Conservation (phyloP, 2,329 filamentous ascomycete species). For the Penicillium sp. region DNA sequence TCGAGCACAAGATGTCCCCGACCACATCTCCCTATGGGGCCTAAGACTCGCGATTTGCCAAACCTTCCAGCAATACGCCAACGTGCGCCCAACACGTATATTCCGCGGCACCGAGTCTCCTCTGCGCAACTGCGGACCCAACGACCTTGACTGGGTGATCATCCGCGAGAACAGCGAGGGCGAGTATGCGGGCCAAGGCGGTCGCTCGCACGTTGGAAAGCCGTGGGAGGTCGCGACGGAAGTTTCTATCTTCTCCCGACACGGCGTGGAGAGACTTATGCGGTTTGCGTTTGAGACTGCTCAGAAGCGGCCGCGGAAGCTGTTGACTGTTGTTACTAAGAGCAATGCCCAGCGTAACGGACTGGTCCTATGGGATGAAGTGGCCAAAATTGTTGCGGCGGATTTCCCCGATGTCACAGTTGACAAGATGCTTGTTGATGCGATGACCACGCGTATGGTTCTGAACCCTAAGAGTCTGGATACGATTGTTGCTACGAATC, state of each 20-base stretch:
- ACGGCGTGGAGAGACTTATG: slow-evolving; percentile 57
- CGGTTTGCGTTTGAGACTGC: slow-evolving; percentile 63
- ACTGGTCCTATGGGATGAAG: slow-evolving; percentile 66
- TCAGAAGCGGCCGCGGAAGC: slow-evolving; percentile 53
- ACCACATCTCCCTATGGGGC: slow-evolving; percentile 65
- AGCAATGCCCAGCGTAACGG: slow-evolving; percentile 64
- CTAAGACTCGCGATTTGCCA: slow-evolving; percentile 65
- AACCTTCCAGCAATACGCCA: slow-evolving; percentile 65
- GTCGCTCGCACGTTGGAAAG: slow-evolving; percentile 56
- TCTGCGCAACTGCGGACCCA: slow-evolving; percentile 51
- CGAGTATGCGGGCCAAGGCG: slow-evolving; percentile 63
- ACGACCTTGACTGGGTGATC: slow-evolving; percentile 64
- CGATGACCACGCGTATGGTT: slow-evolving; percentile 64
- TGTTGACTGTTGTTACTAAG: slow-evolving; percentile 62
- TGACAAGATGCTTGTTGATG: slow-evolving; percentile 65
- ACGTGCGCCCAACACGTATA: slow-evolving; percentile 61
- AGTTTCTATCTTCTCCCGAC: slow-evolving; percentile 60
- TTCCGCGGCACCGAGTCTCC: slow-evolving; percentile 60
- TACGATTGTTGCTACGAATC: slow-evolving; percentile 62
- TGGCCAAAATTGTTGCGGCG: slow-evolving; percentile 52
- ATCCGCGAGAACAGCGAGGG: slow-evolving; percentile 65
- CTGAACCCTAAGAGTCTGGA: slow-evolving; percentile 58
- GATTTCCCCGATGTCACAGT: slow-evolving; percentile 59
- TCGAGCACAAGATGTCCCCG: slow-evolving; percentile 52
- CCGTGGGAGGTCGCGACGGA: slow-evolving; percentile 62